phyloP scores from a whole-genome alignment of 2,329 filamentous ascomycete genomes.

The Fusarium tjaetaba region DNA sequence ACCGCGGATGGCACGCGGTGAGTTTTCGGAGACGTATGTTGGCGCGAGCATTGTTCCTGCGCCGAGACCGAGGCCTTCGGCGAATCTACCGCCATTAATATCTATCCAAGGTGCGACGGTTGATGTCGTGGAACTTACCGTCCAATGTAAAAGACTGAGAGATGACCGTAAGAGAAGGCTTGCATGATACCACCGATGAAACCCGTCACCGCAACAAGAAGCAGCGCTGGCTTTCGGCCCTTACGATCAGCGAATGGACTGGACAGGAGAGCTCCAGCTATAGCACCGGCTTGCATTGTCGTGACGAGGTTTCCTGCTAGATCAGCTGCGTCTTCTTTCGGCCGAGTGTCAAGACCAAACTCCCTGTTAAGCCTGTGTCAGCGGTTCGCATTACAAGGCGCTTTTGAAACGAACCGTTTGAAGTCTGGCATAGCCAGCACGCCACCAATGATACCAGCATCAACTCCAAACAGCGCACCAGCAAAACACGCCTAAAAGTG shows the following conservation, averaged over 20 bases:
- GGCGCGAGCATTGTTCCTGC: slow-evolving; percentile 67
- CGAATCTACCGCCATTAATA: slow-evolving; percentile 42
- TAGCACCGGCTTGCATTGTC: slow-evolving; percentile 44
- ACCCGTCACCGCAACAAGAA: slow-evolving; percentile 43
- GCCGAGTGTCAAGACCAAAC: slow-evolving; percentile 34
- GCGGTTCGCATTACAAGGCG: fast-evolving
- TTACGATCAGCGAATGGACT: slow-evolving; percentile 43
- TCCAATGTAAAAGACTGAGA: slow-evolving; percentile 46
- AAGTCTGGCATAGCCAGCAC: slow-evolving; percentile 44
- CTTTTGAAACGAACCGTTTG: slow-evolving; percentile 1
- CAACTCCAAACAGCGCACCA: slow-evolving; percentile 40
- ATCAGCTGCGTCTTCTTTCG: slow-evolving; percentile 29
- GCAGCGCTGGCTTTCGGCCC: slow-evolving; percentile 46
- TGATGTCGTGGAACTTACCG: slow-evolving; percentile 2
- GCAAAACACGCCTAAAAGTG: slow-evolving; percentile 30
- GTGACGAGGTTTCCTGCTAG: slow-evolving; percentile 43
- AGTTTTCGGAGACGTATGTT: slow-evolving; percentile 69
- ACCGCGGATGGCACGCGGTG: slow-evolving; percentile 67
- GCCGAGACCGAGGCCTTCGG: slow-evolving; percentile 63
- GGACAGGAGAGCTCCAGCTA: slow-evolving; percentile 38
- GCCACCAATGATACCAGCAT: slow-evolving; percentile 44
- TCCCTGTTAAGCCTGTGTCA: slow-evolving; percentile 2
- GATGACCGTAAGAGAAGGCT: slow-evolving; percentile 45
- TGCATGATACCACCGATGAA: slow-evolving; percentile 47
- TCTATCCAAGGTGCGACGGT: background rate